phyloP scores from a whole-genome alignment of 2,329 filamentous ascomycete species.

The Tolypocladium capitatum region DNA sequence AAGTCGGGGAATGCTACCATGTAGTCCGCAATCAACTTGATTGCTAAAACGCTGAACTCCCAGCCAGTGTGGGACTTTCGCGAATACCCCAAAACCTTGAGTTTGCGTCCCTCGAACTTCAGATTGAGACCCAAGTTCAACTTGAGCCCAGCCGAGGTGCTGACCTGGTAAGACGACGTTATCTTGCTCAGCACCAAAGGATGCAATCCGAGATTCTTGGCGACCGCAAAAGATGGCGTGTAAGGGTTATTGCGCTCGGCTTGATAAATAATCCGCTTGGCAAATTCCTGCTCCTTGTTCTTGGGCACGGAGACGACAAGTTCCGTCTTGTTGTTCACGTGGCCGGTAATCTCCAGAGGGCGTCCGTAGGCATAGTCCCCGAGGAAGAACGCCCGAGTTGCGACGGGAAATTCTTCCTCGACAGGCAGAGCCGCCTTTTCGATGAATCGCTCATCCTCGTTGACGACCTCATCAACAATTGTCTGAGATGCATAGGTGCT shows the following conservation, averaged over 20 bases:
- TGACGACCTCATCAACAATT: slow-evolving; percentile 78
- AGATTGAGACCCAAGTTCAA: slow-evolving; percentile 89
- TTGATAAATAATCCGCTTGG: slow-evolving; percentile 55
- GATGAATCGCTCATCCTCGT: slow-evolving; percentile 85
- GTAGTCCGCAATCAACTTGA: slow-evolving; percentile 71
- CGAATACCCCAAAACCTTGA: slow-evolving; percentile 92
- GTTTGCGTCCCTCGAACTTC: slow-evolving; percentile 91
- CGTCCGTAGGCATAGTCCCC: slow-evolving; percentile 88
- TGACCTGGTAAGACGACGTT: slow-evolving; percentile 83
- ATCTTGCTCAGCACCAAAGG: slow-evolving; percentile 88
- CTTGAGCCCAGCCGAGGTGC: slow-evolving; percentile 61
- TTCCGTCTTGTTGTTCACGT: slow-evolving; percentile 62
- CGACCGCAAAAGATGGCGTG: slow-evolving; percentile 77
- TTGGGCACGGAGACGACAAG: slow-evolving; percentile 64
- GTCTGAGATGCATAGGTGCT: slow-evolving; percentile 84
- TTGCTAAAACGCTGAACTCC: slow-evolving; percentile 84
- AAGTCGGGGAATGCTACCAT: slow-evolving; percentile 94
- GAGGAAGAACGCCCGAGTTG: slow-evolving; percentile 79
- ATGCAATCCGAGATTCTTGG: slow-evolving; percentile 67
- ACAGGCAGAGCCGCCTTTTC: slow-evolving; percentile 80
- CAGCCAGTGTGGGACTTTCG: slow-evolving; percentile 76
- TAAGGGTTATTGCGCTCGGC: slow-evolving; percentile 64
- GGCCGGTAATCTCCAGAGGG: slow-evolving; percentile 68
- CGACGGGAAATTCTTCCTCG: slow-evolving; percentile 78
- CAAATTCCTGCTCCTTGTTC: slow-evolving; percentile 68